Percentiles rank a stretch among this genome's conserved stretches.
phyloP scores from a whole-genome alignment of 371 early-diverging fungal species.

The Blakeslea trispora region DNA sequence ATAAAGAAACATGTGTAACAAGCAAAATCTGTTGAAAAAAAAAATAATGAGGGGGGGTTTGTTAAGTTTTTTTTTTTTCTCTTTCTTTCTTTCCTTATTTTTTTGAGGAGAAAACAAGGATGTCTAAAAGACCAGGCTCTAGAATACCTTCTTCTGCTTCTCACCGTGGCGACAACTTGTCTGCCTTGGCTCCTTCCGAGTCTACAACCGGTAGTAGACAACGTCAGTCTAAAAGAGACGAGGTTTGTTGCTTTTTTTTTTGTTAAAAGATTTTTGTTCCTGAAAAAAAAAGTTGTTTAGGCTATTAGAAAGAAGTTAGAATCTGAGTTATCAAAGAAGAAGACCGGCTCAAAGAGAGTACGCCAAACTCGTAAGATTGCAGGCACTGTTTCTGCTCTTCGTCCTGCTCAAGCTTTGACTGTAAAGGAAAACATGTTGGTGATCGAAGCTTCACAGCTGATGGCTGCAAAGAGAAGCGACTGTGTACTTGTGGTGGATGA shows the following conservation, averaged over 20 bases:
- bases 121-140: conserved; percentile 23
- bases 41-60: not conserved
- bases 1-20: conserved; percentile 10
- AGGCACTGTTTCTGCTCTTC: conserved; percentile 90
- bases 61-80: conserved; percentile 4
- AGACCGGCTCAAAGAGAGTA: conserved; percentile 31
- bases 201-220: conserved; percentile 37
- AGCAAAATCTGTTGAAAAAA: conserved; percentile 5
- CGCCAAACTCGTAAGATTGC: conserved; percentile 58
- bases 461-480: conserved; percentile 96
- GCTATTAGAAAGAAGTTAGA: conserved; percentile 76
- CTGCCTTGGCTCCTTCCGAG: conserved; percentile 16
- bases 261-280: not conserved
- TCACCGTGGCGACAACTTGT: conserved; percentile 27
- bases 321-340: conserved; percentile 70
- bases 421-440: conserved; percentile 87
- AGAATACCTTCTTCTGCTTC: conserved; percentile 40
- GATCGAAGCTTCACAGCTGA: conserved; percentile 92
- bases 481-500: conserved; percentile 89
- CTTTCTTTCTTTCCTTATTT: conserved; percentile 7
- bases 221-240: conserved; percentile 48
- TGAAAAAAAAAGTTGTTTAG: conserved; percentile 23
- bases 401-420: conserved; percentile 90
- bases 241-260: conserved; percentile 35
- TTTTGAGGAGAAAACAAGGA: too few species aligned